phyloP scores from a whole-genome alignment of 768 basidiomycete species.

The Pisolithus orientalis region DNA sequence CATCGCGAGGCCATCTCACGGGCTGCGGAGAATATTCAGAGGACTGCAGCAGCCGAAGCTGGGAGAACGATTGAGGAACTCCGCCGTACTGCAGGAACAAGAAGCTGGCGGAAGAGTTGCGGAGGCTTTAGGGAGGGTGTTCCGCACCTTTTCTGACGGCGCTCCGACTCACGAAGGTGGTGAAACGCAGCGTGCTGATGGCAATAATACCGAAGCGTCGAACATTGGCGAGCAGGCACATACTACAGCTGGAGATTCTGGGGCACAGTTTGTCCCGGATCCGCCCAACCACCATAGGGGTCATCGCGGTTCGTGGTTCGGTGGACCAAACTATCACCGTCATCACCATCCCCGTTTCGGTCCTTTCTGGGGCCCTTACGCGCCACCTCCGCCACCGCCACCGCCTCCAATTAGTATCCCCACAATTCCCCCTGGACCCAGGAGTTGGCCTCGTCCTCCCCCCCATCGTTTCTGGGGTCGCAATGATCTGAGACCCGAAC shows the following conservation, averaged over 20 bases:
- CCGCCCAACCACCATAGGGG: slow-evolving; percentile 12
- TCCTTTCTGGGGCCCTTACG: slow-evolving; percentile 14
- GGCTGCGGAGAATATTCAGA: slow-evolving; percentile 49
- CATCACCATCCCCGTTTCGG: neutral
- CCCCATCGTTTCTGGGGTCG: slow-evolving; percentile 17
- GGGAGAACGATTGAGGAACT: slow-evolving; percentile 38
- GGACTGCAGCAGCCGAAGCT: slow-evolving; percentile 34
- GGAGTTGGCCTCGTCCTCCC: slow-evolving; percentile 22
- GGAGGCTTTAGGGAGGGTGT: slow-evolving; percentile 53
- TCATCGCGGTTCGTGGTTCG: slow-evolving; percentile 23
- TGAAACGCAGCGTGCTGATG: slow-evolving; percentile 1
- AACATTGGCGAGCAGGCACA: neutral
- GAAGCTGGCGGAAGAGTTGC: slow-evolving; percentile 60
- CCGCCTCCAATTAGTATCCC: neutral
- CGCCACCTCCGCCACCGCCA: slow-evolving; percentile 16
- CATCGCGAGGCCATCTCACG: slow-evolving; percentile 57
- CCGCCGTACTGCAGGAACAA: slow-evolving; percentile 48
- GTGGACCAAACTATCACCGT: slow-evolving; percentile 5
- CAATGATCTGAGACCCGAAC: slow-evolving; percentile 3
- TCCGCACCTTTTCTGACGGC: slow-evolving; percentile 45
- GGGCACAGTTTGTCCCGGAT: slow-evolving; percentile 9
- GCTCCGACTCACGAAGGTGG: slow-evolving; percentile 12
- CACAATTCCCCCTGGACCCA: neutral
- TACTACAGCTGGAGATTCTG: neutral
- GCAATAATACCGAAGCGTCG: neutral